Evolutionary conservation across 2,329 filamentous ascomycete species (phyloP).

Genomic region (Xylaria arbuscula): DNA sequence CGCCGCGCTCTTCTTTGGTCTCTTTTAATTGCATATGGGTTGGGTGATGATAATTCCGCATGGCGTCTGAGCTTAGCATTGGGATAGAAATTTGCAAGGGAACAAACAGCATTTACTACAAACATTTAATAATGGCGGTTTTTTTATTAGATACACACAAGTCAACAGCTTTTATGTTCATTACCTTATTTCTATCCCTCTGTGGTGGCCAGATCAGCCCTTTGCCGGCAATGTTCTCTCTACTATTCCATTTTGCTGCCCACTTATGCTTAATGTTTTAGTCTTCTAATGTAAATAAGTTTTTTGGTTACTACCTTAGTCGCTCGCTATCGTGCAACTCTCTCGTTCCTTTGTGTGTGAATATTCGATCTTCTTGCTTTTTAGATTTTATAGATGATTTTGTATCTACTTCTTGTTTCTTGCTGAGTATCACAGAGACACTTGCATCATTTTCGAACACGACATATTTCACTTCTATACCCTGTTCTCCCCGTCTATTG

Average conservation of each 20-base stretch:
- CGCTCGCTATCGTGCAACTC: conserved; percentile 25
- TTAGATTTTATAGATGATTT: conserved; percentile 27
- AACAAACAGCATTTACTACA: background rate
- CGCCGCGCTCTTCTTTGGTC: conserved; percentile 41
- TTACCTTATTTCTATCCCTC: conserved; percentile 21
- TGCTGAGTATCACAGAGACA: conserved; percentile 4
- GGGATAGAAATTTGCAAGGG: conserved; percentile 21
- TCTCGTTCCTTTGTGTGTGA: conserved; percentile 30
- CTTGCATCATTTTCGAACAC: conserved; percentile 9
- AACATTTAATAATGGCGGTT: conserved; percentile 24
- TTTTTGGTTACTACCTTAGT: conserved; percentile 7
- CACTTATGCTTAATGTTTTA: conserved; percentile 34
- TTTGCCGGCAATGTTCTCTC: conserved; percentile 7
- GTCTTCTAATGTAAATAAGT: conserved; percentile 39
- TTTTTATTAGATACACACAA: conserved; percentile 22
- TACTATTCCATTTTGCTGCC: background rate
- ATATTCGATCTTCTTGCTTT: conserved; percentile 12
- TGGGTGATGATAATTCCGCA: conserved; percentile 27
- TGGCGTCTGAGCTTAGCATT: conserved; percentile 30
- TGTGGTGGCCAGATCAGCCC: conserved; percentile 13
- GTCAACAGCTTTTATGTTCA: background rate
- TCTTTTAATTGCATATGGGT: conserved; percentile 36
- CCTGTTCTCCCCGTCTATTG: too few species aligned
- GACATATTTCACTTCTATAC: conserved; percentile 16
- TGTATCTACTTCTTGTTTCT: background rate